A percentile compares a stretch with the other conserved stretches of the same genome.
Conservation (phyloP, 805 yeast genomes). For the Dipodascopsis tothii region DNA sequence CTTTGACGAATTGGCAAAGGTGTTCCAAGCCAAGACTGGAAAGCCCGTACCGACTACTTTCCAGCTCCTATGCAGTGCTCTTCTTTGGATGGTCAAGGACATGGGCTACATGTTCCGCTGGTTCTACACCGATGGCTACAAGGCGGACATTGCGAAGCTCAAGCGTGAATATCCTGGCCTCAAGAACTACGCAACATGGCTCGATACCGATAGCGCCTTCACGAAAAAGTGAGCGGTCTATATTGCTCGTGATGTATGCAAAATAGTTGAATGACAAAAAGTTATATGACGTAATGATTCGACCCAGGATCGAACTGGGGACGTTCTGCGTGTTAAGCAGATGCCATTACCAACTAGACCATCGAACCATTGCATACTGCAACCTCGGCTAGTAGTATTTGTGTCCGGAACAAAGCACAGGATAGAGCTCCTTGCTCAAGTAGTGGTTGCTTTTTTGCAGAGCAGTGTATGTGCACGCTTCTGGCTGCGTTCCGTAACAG, state of each 20-base stretch:
- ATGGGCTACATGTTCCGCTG: neutral
- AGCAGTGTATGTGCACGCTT: no score
- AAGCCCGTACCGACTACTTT: neutral
- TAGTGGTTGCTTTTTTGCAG: no score
- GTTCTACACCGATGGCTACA: neutral
- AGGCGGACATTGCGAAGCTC: neutral
- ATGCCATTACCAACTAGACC: constrained; percentile 99
- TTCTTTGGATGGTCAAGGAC: neutral
- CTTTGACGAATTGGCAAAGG: constrained; percentile 1
- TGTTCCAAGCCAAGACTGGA: neutral
- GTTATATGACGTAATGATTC: no score
- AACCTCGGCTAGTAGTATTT: no score
- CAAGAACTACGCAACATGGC: constrained; percentile 1
- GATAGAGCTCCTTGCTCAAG: no score
- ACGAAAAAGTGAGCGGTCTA: no score
- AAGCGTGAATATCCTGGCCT: neutral
- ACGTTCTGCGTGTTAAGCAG: constrained; percentile 99
- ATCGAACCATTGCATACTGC: no score
- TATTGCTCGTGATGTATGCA: no score
- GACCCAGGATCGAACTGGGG: constrained; percentile 99
- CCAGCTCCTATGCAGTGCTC: neutral
- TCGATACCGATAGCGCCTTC: neutral
- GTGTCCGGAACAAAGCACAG: no score
- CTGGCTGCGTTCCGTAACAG: no score
- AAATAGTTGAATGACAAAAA: no score